Conservation (phyloP, 2,329 filamentous ascomycete species). For the Didymella exigua region DNA sequence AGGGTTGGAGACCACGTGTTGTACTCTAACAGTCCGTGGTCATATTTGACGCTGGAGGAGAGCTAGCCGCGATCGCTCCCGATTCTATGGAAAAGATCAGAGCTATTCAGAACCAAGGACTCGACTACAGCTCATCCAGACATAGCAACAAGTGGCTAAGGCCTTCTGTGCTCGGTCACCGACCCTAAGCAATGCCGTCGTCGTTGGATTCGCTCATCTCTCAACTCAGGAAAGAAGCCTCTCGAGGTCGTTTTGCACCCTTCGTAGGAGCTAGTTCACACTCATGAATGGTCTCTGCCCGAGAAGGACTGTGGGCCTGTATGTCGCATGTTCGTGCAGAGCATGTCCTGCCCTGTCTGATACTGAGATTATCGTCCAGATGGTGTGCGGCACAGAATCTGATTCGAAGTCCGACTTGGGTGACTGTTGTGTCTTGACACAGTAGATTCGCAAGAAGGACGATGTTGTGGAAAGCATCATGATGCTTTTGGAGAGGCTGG, state of each 20-base stretch:
- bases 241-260: background rate
- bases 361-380: background rate
- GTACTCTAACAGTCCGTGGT: too few species aligned
- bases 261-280: background rate
- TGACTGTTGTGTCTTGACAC: background rate
- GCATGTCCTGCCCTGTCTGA: background rate
- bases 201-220: background rate
- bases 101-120: background rate
- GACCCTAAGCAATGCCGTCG: background rate
- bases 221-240: background rate
- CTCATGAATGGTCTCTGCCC: background rate
- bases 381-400: background rate
- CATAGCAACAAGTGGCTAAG: background rate
- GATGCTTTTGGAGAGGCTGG: background rate
- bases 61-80: background rate
- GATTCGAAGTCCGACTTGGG: background rate
- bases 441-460: background rate
- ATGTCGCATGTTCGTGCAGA: background rate
- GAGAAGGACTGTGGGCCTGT: background rate
- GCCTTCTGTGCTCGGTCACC: slow-evolving; percentile 4
- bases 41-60: too few species aligned
- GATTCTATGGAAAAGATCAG: too few species aligned
- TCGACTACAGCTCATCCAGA: background rate
- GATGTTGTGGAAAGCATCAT: background rate
- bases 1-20: background rate